Percentiles rank a stretch among this genome's conserved stretches.
Evolutionary conservation across 2,329 filamentous ascomycete species (phyloP).

Genomic region (Pseudogymnoascus sp.): DNA sequence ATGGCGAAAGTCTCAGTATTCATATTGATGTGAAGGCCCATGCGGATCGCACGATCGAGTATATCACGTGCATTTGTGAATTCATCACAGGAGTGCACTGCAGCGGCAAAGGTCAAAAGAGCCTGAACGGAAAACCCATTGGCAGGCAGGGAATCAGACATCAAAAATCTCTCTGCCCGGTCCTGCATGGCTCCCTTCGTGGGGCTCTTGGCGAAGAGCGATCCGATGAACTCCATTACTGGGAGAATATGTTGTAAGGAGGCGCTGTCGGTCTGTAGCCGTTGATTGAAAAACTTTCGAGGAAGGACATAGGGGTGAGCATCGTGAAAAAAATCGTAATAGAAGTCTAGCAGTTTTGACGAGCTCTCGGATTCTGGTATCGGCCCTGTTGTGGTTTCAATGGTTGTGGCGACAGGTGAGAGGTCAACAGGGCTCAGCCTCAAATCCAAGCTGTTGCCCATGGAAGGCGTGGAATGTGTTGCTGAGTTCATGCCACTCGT

Average conservation of each 20-base stretch:
- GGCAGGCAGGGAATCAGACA: background rate
- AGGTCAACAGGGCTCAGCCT: background rate
- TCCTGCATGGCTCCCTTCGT: background rate
- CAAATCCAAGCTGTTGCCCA: background rate
- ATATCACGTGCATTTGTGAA: conserved; percentile 7
- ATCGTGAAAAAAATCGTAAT: conserved; percentile 25
- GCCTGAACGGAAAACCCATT: conserved; percentile 11
- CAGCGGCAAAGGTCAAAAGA: conserved; percentile 1
- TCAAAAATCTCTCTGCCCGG: background rate
- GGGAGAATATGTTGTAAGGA: conserved; percentile 24
- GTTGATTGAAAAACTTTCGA: conserved; percentile 26
- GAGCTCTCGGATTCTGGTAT: conserved; percentile 16
- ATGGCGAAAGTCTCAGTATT: conserved; percentile 8
- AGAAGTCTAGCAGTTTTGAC: conserved; percentile 7
- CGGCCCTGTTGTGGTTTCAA: conserved; percentile 15
- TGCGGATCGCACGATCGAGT: conserved; percentile 7
- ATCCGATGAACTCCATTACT: conserved; percentile 33
- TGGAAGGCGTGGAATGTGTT: background rate
- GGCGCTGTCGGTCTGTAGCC: conserved; percentile 27
- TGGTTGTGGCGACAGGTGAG: background rate
- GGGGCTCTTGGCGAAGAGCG: conserved; percentile 24
- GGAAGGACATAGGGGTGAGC: conserved; percentile 31
- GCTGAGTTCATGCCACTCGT: background rate
- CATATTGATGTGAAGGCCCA: conserved; percentile 10
- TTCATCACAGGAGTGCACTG: conserved; percentile 9